Base-by-base conservation (phyloP, 306 rosid genomes). In the Arachis hypogaea region DNA sequence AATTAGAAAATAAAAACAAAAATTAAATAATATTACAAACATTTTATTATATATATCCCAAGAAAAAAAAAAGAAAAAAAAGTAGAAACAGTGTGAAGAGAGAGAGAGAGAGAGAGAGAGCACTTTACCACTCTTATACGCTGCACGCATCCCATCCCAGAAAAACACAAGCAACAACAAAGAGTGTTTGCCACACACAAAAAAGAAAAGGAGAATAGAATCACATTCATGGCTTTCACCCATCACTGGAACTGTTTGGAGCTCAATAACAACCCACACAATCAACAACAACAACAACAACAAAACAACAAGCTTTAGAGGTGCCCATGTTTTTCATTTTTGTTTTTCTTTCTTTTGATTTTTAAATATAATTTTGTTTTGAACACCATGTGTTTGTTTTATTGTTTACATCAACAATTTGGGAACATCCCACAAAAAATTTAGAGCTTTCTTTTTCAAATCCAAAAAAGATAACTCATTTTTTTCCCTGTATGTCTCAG, bases 101-200 rank as follows among this genome's bases (percentile, higher is more conserved):
- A 66, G 49, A 29, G 75, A 52, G 79, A 63, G 79, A 18, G 58
- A 12, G 58, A 16, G n/a, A 28, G 11, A 58, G 41, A 7, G 81
- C 83, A 86, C 46, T 43, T 33, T 33, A 33, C 38, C 38, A 33
- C 38, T 33, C 38, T 33, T 33, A 33, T 33, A 33, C 38, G 38
- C 38, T 33, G 38, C 38, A 12, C 10, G 52, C 52, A 47, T 93
- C 85, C 63, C 86, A 85, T 82, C 77, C 88, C 83, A 75, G 87
- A 83, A 74, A 75, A 82, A 82, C 82, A 90, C 80, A 88, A 86
- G 90, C 75, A 86, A 88, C 81, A 69, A 79, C 81, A 69, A 79
- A 79, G 83, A 77, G 84, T 74, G 80, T 79, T 80, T 33, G 38
- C 69, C 79, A 12, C 64, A 69, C 68, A 66, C 59, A 47, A 66